A percentile compares a stretch with the other conserved stretches of the same genome.
phyloP scores from a whole-genome alignment of 2,329 filamentous ascomycete species.

The Alternaria conjuncta region DNA sequence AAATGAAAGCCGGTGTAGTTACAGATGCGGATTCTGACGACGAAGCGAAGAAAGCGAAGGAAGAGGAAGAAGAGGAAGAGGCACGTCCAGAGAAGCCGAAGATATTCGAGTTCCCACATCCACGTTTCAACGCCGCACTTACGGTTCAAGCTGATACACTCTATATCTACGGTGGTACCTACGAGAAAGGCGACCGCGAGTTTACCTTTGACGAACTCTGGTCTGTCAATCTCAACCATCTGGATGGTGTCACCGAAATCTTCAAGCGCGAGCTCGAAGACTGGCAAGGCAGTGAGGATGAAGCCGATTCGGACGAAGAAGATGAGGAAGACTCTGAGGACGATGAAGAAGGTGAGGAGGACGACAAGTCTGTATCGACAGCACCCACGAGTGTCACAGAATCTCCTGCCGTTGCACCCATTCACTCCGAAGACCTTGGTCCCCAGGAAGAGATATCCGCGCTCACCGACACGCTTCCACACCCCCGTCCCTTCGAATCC shows the following conservation, averaged over 20 bases:
- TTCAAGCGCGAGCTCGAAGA: slow-evolving; percentile 86
- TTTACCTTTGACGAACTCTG: slow-evolving; percentile 97
- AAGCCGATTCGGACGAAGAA: slow-evolving; percentile 57
- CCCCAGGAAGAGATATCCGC: slow-evolving; percentile 61
- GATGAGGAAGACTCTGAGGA: slow-evolving; percentile 49
- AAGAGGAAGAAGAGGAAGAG: slow-evolving; percentile 57
- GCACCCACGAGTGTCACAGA: slow-evolving; percentile 59
- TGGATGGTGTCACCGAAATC: slow-evolving; percentile 92
- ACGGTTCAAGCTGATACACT: slow-evolving; percentile 90
- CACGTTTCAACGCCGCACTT: slow-evolving; percentile 88
- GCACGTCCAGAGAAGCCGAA: slow-evolving; percentile 61
- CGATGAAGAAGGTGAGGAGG: slow-evolving; percentile 59
- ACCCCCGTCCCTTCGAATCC: slow-evolving; percentile 83
- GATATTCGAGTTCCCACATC: slow-evolving; percentile 84
- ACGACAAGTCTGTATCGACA: slow-evolving; percentile 57
- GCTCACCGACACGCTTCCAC: slow-evolving; percentile 74
- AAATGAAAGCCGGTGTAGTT: slow-evolving; percentile 72
- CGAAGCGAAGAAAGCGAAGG: slow-evolving; percentile 38
- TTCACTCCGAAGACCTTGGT: slow-evolving; percentile 51
- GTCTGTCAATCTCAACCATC: slow-evolving; percentile 88
- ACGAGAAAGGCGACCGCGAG: slow-evolving; percentile 92
- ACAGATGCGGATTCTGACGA: slow-evolving; percentile 47
- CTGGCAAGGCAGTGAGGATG: slow-evolving; percentile 68
- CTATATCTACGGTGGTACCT: slow-evolving; percentile 95
- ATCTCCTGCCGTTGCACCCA: slow-evolving; percentile 23